Evolutionary conservation across 202 grass and related monocot species (phyloP), one percentile per base, ranked within the genome.

Genomic region (Tripidium arundinaceum): DNA sequence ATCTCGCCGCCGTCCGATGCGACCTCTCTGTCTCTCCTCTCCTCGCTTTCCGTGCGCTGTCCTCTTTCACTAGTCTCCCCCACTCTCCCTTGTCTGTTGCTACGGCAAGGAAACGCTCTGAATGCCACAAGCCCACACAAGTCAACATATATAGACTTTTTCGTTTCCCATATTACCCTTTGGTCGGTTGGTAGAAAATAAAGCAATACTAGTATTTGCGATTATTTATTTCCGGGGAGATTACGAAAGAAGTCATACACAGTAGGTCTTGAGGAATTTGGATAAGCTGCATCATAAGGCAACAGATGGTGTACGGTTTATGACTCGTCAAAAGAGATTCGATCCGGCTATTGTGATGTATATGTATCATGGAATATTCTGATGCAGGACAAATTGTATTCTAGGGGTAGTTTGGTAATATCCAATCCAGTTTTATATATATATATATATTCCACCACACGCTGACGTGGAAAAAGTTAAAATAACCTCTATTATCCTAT

Each of bases 1-100:
- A 97, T 97, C 81, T 87, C 70, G 65, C 21, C 52, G 57, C 77
- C 68, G 79, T 58, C 37, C 58, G 84, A 55, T 83, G 76, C 54
- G 40, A 78, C 11, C 72, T 62, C 43, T 46, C 57, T 54, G 19
- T 43, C 69, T 29, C 37, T 29, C 46, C 59, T 38, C 79, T 31
- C 47, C 80, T 83, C 41, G 54, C 60, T 84, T 78, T 87, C 72
- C 62, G 83, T 80, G 65, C 60, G 65, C 63, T 87, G 54, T 64
- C 18, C 24, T 37, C 66, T 70, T 65, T 8, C 24, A 19, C 29
- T 46, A n/a, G 52, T 55, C n/a, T 55, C 52, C n/a, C n/a, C 50
- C 57, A 4, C 33, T 86, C 46, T 62, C 1, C 21, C 27, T 29
- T 67, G 72, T 25, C 81, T 52, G 76, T 71, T 75, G 80, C 69